phyloP scores from a whole-genome alignment of 345 rosid genomes.

The Sisymbrium irio region DNA sequence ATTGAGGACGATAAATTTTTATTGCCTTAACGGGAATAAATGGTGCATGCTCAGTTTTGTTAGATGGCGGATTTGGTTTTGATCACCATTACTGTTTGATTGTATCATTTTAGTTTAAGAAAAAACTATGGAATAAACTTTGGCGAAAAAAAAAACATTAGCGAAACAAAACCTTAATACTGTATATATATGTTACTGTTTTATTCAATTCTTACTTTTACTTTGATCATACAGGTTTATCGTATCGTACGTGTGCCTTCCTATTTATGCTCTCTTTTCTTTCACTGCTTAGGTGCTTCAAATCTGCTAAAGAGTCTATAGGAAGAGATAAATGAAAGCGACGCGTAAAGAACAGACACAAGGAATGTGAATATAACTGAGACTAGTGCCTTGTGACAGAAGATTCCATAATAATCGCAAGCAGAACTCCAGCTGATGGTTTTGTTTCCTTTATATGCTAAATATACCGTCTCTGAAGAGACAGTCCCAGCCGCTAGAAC shows the following conservation, averaged over 20 bases:
- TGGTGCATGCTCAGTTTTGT: neutral
- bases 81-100: neutral
- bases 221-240: neutral
- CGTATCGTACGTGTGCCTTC: neutral
- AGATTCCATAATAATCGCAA: constrained; percentile 31
- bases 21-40: neutral
- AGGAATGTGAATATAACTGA: constrained; percentile 20
- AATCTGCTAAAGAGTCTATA: constrained; percentile 26
- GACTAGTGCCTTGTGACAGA: constrained; percentile 48
- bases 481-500: constrained; percentile 61
- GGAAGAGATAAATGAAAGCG: constrained; percentile 30
- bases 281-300: constrained; percentile 22
- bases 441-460: constrained; percentile 58
- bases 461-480: constrained; percentile 59
- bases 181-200: neutral
- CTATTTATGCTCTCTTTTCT: neutral
- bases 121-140: neutral
- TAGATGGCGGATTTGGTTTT: neutral
- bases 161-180: neutral
- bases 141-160: neutral
- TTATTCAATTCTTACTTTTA: neutral
- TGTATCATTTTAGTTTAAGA: neutral
- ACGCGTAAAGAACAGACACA: constrained; percentile 22
- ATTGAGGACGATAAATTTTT: neutral
- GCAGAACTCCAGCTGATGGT: constrained; percentile 41